Evolutionary conservation across 371 early-diverging fungal genomes (phyloP), one percentile per base, ranked within the genome.

Genomic region (Mortierella sp.): DNA sequence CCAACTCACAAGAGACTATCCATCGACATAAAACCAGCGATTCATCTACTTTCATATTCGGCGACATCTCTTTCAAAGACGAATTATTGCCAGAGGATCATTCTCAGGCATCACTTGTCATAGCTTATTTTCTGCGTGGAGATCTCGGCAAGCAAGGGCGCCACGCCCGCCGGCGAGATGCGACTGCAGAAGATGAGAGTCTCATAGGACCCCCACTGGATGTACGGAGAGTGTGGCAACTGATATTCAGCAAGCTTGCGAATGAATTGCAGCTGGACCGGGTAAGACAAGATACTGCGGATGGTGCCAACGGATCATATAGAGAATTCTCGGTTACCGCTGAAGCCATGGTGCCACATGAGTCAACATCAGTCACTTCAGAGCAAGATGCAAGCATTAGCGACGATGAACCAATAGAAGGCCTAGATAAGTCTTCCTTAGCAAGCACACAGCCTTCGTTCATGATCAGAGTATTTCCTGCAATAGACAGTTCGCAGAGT

Each of bases 111-210:
- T 66, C 80, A 2, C 49, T 80, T 17, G 63, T 70, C 19, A 60
- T 80, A 23, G 49, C 80, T 1, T 80, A 67, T 43, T 74, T 74
- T 49, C 53, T 80, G 55, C 45, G 71, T 43, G 75, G 80, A 6
- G 75, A 80, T 29, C 56, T 72, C 23, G 59, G 54, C 23, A 45
- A 28, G 19, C 32, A 55, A 22, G 58, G 55, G 7, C 53, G 60
- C 8, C 7, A 45, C 29, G 15, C 23, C 6, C 61, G 28, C 17
- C 26, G 43, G 9, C 61, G 60, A 13, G 28, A 61, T 15, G 19
- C 9, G 13, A 3, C 23, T 6, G 17, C 55, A 43, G 47, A 66
- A 8, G 62, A 64, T 51, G 35, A 47, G 53, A 31, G 28, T 6
- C 4, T 12, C 1, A 31, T 40, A 31, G 13, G 66, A 15, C 40